These are phyloP conservation scores for Epicoccum sorghinum DNA, from an alignment of 2,329 filamentous ascomycete species.

Conservation along the genomic window DNA sequence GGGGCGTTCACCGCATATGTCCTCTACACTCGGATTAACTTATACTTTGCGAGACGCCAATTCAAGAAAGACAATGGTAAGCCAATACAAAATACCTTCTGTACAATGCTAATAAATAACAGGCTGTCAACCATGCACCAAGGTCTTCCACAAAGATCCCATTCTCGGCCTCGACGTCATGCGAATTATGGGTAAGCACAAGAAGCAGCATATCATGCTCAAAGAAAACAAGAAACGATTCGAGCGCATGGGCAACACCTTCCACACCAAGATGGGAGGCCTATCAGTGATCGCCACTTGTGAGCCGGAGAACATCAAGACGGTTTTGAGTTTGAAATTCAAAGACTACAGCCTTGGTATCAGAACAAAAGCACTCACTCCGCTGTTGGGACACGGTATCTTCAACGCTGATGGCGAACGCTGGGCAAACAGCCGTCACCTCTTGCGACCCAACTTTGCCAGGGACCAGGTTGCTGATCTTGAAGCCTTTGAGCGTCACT, in stretches of 20 bases:
- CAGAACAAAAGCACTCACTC: slow-evolving; percentile 45
- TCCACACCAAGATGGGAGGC: slow-evolving; percentile 47
- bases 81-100: background rate
- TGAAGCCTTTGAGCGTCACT: slow-evolving; percentile 65
- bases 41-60: slow-evolving; percentile 45
- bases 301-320: slow-evolving; percentile 58
- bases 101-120: background rate
- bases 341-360: slow-evolving; percentile 54
- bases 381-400: slow-evolving; percentile 53
- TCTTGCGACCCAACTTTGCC: slow-evolving; percentile 62
- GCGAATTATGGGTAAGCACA: slow-evolving; percentile 46
- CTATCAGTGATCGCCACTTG: slow-evolving; percentile 48
- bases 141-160: slow-evolving; percentile 60
- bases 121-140: slow-evolving; percentile 54
- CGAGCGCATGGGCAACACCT: slow-evolving; percentile 45
- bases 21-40: slow-evolving; percentile 40
- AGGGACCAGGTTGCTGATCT: slow-evolving; percentile 60
- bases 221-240: slow-evolving; percentile 32
- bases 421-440: slow-evolving; percentile 50
- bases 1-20: slow-evolving; percentile 44
- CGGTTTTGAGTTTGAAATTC: slow-evolving; percentile 52
- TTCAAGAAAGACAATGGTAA: slow-evolving; percentile 49
- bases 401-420: slow-evolving; percentile 55
- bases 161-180: slow-evolving; percentile 61
- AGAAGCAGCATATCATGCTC: slow-evolving; percentile 37